A percentile compares a stretch with the other conserved stretches of the same genome.
phyloP scores from a whole-genome alignment of 768 basidiomycete species.

The Termitomyces sp. region DNA sequence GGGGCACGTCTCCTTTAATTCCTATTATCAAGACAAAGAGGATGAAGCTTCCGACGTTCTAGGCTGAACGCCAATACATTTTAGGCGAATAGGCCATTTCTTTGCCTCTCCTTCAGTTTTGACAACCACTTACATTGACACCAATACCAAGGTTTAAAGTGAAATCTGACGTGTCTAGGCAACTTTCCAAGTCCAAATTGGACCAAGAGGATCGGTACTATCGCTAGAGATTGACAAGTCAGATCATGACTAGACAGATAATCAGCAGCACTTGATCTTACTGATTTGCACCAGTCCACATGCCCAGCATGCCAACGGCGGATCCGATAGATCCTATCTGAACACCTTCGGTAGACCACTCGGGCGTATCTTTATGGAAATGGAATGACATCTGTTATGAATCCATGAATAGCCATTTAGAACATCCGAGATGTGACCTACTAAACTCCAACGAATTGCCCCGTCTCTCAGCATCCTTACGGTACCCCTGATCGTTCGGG shows the following conservation, averaged over 20 bases:
- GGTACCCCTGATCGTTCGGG: constrained; percentile 33
- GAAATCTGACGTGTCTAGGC: not conserved
- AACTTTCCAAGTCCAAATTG: constrained; percentile 17
- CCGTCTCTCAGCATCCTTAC: constrained; percentile 47
- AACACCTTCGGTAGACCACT: constrained; percentile 53
- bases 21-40: too few relatives aligned
- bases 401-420: not conserved
- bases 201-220: constrained; percentile 16
- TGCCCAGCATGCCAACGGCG: constrained; percentile 46
- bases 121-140: not conserved
- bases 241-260: constrained; percentile 4
- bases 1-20: too few relatives aligned
- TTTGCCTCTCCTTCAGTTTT: not conserved
- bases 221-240: constrained; percentile 2
- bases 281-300: constrained; percentile 50
- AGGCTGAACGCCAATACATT: too few relatives aligned
- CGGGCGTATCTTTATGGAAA: constrained; percentile 25
- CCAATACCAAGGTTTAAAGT: not conserved
- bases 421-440: constrained; percentile 18
- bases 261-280: constrained; percentile 20
- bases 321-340: constrained; percentile 53
- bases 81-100: not conserved
- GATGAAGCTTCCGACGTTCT: too few relatives aligned
- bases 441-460: constrained; percentile 47
- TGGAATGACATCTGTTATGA: constrained; percentile 24